These are phyloP conservation scores for Suillus cothurnatus DNA, from an alignment of 768 basidiomycete species.

Conservation along the genomic window DNA sequence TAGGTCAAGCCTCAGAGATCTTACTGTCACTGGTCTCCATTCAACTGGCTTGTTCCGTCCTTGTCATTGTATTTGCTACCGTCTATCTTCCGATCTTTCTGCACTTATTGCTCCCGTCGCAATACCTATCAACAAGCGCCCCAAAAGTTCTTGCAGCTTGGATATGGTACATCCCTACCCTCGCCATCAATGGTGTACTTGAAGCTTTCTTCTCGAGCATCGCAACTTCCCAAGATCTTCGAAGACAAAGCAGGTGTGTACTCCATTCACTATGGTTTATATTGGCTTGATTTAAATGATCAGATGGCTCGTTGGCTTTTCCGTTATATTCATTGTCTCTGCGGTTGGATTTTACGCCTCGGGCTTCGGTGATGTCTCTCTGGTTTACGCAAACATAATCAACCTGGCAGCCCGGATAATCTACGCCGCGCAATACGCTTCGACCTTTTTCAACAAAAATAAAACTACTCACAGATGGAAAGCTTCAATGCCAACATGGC, in stretches of 20 bases:
- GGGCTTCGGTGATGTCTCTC: constrained; percentile 61
- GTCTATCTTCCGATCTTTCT: constrained; percentile 72
- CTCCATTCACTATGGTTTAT: neutral
- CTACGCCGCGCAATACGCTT: constrained; percentile 57
- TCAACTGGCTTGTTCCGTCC: constrained; percentile 65
- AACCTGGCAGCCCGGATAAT: constrained; percentile 64
- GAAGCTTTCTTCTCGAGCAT: constrained; percentile 90
- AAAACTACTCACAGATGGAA: constrained; percentile 16
- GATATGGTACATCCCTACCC: constrained; percentile 85
- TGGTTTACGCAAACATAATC: constrained; percentile 77
- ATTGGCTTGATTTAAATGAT: constrained; percentile 9
- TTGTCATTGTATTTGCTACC: constrained; percentile 75
- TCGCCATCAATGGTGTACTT: constrained; percentile 88
- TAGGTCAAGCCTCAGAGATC: constrained; percentile 46
- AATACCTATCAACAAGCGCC: constrained; percentile 77
- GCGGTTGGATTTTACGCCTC: constrained; percentile 49
- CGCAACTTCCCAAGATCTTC: constrained; percentile 67
- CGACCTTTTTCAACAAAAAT: constrained; percentile 45
- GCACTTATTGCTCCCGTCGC: constrained; percentile 67
- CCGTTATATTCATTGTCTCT: constrained; percentile 61
- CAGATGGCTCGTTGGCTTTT: constrained; percentile 82
- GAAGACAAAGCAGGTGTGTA: constrained; percentile 59
- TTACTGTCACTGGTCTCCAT: constrained; percentile 63
- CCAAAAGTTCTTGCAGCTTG: constrained; percentile 77
- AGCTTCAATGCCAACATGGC: constrained; percentile 27